These are phyloP conservation scores for Ophiostoma sp. DNA, from an alignment of 2,329 filamentous ascomycete genomes.

Conservation along the genomic window DNA sequence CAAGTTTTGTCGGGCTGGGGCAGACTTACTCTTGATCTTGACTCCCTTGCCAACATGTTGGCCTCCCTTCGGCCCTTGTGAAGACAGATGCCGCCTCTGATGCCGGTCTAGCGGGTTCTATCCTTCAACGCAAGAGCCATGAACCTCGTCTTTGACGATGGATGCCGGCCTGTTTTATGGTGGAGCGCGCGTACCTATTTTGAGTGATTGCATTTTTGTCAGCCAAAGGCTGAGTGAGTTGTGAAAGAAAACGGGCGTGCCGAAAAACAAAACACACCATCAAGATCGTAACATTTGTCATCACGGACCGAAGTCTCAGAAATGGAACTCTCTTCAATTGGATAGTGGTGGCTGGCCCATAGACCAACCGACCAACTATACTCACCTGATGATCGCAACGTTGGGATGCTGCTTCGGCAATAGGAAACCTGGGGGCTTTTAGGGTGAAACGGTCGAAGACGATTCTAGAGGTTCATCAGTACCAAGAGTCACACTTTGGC, in stretches of 20 bases:
- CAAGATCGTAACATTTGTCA: too few relatives aligned
- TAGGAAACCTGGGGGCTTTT: background rate
- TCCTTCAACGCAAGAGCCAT: background rate
- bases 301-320: too few relatives aligned
- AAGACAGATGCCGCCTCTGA: too few relatives aligned
- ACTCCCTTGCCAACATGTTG: too few relatives aligned
- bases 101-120: background rate
- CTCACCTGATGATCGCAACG: background rate
- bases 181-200: background rate
- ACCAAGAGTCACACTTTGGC: slow-evolving; percentile 11
- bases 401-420: background rate
- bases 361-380: background rate
- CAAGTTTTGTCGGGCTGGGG: too few relatives aligned
- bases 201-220: background rate
- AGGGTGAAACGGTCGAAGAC: background rate
- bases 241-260: too few relatives aligned
- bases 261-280: too few relatives aligned
- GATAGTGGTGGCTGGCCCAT: too few relatives aligned
- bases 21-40: too few relatives aligned
- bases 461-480: slow-evolving; percentile 10
- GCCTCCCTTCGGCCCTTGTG: too few relatives aligned
- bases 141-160: slow-evolving; percentile 1
- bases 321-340: too few relatives aligned
- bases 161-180: background rate
- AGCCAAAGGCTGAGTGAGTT: background rate